Conservation (phyloP, 2,329 filamentous ascomycete genomes). For the Cytospora leucostoma region DNA sequence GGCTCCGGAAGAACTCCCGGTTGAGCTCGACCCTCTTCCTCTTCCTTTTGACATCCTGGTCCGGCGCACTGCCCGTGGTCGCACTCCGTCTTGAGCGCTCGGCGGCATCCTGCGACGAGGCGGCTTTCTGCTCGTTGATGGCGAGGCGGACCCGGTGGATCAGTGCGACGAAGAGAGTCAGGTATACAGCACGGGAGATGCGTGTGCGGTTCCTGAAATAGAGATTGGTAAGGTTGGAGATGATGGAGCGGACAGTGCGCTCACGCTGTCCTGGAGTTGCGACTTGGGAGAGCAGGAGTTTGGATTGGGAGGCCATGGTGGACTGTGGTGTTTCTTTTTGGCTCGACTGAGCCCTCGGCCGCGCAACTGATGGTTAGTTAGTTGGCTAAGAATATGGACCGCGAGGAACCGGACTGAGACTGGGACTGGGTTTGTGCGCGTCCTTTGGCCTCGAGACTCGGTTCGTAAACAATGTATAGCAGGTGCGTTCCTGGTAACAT, state of each 20-base stretch:
- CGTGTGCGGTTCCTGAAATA: slow-evolving; percentile 79
- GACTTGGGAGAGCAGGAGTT: slow-evolving; percentile 53
- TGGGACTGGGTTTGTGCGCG: background rate
- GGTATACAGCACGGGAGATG: slow-evolving; percentile 81
- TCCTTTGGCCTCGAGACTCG: background rate
- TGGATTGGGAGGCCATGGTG: slow-evolving; percentile 74
- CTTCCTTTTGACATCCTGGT: slow-evolving; percentile 40
- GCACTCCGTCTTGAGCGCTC: slow-evolving; percentile 51
- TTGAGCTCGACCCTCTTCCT: slow-evolving; percentile 90
- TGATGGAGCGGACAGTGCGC: slow-evolving; percentile 63
- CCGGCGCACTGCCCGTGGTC: slow-evolving; percentile 45
- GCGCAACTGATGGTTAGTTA: background rate
- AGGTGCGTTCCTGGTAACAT: background rate
- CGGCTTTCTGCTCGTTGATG: slow-evolving; percentile 89
- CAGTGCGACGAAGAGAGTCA: slow-evolving; percentile 78
- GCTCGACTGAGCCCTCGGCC: background rate
- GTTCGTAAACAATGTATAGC: background rate
- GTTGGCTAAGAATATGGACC: background rate
- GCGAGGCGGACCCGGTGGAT: slow-evolving; percentile 88
- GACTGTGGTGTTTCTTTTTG: background rate
- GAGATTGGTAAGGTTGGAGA: slow-evolving; percentile 67
- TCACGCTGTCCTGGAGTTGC: slow-evolving; percentile 49
- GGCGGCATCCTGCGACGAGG: slow-evolving; percentile 68
- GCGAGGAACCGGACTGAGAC: background rate
- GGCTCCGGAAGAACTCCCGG: slow-evolving; percentile 73